Evolutionary conservation across 768 basidiomycete species (phyloP), one percentile per base, ranked within the genome.

Genomic region (Russula sp.): DNA sequence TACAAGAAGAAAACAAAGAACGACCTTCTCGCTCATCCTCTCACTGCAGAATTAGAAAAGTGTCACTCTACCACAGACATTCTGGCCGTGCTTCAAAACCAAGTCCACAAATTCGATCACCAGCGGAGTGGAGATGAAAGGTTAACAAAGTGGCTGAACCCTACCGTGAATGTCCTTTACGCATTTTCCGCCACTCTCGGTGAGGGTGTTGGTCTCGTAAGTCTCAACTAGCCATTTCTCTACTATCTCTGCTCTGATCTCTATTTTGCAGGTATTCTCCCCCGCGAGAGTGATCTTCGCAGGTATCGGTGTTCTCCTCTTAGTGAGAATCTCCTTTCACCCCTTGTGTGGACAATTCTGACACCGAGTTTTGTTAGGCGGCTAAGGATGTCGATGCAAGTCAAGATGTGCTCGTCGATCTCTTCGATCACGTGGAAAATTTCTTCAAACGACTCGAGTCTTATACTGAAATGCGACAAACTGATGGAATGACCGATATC

Each of bases 381-480:
- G 60, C 35, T 10, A 55, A 49, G 16, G 53, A 61, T 10, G 40
- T 49, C 5, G 39, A 39, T 18, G 37, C 37, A 2, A 61, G 37
- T 8, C 45, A 61, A 14, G 53, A 48, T 55, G 42, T 18, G 16
- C 42, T 44, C 6, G 16, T 44, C 42, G 42, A 44, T 44, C 42
- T 44, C 16, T 44, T 61, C 4, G 32, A 27, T 18, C 60, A 44
- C 8, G n/a, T 61, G 2, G 45, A 55, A 37, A 13, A 9, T 6
- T 55, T 55, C 16, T 58, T 58, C 48, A 58, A n/a, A 18, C 53
- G 53, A 1, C 60, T 61, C 18, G 53, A 39, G 4, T 31, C n/a
- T 9, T 61, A 55, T 3, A 55, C 45, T 5, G 27, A 32, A 4
- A 27, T 55, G 10, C n/a, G 7, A 7, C 47, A 45, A 3, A 61